A percentile compares a stretch with the other conserved stretches of the same genome.
These are phyloP conservation scores for Colletotrichum trifolii DNA, from an alignment of 2,329 filamentous ascomycete species.

Conservation along the genomic window DNA sequence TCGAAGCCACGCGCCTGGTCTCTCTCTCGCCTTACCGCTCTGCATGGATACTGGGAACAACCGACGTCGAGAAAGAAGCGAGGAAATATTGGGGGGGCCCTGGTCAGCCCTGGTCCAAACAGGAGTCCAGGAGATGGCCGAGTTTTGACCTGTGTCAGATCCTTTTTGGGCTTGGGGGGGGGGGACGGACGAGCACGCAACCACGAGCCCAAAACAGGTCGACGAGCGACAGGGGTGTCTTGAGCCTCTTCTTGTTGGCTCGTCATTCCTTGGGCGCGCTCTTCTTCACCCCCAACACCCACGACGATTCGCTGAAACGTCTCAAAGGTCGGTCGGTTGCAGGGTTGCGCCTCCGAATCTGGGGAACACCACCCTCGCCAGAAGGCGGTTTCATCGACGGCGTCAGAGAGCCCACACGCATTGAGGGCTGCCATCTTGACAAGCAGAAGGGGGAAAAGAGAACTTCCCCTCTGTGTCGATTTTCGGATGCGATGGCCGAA, in stretches of 20 bases:
- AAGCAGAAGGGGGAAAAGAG: too few species aligned
- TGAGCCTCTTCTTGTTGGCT: too few species aligned
- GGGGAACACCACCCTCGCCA: slow-evolving; percentile 9
- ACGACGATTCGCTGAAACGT: slow-evolving; percentile 33
- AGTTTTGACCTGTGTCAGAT: slow-evolving; percentile 22
- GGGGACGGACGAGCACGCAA: neutral
- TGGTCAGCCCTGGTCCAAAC: slow-evolving; percentile 22
- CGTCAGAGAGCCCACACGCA: slow-evolving; percentile 11
- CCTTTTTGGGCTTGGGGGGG: neutral
- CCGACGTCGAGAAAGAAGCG: slow-evolving; percentile 1
- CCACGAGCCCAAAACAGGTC: too few species aligned
- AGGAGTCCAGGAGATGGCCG: slow-evolving; percentile 26
- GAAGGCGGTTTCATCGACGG: slow-evolving; percentile 17
- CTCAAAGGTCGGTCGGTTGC: slow-evolving; percentile 26
- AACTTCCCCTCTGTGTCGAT: neutral
- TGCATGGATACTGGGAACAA: neutral
- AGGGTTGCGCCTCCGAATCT: slow-evolving; percentile 28
- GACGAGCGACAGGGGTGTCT: too few species aligned
- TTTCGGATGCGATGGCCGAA: slow-evolving; percentile 7
- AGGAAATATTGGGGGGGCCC: too few species aligned
- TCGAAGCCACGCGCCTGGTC: neutral
- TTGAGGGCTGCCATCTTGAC: slow-evolving; percentile 14
- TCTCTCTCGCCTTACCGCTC: too few species aligned
- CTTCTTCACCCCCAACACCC: slow-evolving; percentile 2
- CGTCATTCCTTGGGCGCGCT: neutral